Evolutionary conservation across 768 basidiomycete genomes (phyloP).

Genomic region (Rhizopogon sp.): DNA sequence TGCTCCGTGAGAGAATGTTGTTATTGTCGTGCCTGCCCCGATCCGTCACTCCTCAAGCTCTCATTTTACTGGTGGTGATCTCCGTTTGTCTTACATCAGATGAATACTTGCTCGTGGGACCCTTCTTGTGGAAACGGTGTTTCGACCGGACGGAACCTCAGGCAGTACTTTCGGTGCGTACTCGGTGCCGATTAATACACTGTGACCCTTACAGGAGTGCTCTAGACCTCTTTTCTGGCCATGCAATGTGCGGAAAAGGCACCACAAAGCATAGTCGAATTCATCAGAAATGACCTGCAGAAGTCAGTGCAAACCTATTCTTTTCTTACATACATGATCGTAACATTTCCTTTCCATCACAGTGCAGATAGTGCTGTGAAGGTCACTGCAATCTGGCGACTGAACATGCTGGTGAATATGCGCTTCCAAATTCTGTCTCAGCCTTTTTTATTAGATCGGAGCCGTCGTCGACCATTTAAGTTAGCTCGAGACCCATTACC

Average conservation of each 20-base stretch:
- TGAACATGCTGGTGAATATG: conserved; percentile 58
- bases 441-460: conserved; percentile 53
- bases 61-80: conserved; percentile 61
- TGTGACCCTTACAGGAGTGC: not conserved
- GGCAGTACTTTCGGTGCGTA: conserved; percentile 46
- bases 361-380: conserved; percentile 25
- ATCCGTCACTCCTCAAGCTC: conserved; percentile 40
- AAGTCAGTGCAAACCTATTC: conserved; percentile 36
- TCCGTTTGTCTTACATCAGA: conserved; percentile 46
- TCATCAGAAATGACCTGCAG: conserved; percentile 50
- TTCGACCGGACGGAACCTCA: conserved; percentile 36
- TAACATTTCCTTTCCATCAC: not conserved
- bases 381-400: conserved; percentile 47
- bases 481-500: conserved; percentile 64
- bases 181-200: not conserved
- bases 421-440: conserved; percentile 67
- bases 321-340: not conserved
- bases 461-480: conserved; percentile 62
- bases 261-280: conserved; percentile 39
- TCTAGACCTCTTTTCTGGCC: conserved; percentile 55
- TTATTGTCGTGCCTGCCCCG: conserved; percentile 40
- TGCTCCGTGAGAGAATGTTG: conserved; percentile 32
- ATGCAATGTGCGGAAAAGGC: conserved; percentile 73
- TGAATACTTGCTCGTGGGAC: conserved; percentile 48
- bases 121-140: conserved; percentile 54